Evolutionary conservation across 805 yeast species (phyloP).

Genomic region (Nakazawaea ernobii): DNA sequence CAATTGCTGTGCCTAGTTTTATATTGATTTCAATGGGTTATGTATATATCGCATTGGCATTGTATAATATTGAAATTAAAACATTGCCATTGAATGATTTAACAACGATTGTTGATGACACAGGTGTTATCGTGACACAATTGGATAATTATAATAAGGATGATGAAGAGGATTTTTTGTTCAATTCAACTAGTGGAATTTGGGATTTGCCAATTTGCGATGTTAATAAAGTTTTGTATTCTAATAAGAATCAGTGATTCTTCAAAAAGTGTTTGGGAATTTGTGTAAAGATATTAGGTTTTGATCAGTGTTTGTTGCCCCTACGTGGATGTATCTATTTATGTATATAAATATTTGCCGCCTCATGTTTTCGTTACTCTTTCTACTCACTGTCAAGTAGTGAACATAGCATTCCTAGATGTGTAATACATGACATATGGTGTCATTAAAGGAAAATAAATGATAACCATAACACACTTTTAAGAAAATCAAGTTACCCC

Average conservation of each 20-base stretch:
- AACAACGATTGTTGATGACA: constrained; percentile 65
- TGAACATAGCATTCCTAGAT: too few relatives aligned
- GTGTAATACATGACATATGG: too few relatives aligned
- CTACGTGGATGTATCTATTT: too few relatives aligned
- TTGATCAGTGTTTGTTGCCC: too few relatives aligned
- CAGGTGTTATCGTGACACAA: constrained; percentile 29
- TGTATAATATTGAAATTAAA: constrained; percentile 72
- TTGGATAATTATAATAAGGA: constrained; percentile 11
- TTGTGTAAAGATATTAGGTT: not conserved
- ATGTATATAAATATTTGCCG: not conserved
- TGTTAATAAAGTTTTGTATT: constrained; percentile 62
- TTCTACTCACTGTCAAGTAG: too few relatives aligned
- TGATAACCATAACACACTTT: too few relatives aligned
- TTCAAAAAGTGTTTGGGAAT: not conserved
- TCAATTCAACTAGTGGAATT: constrained; percentile 72
- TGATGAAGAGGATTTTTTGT: constrained; percentile 34
- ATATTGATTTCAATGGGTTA: constrained; percentile 67
- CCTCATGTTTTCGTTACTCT: too few relatives aligned
- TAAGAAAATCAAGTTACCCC: too few relatives aligned
- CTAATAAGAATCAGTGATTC: not conserved
- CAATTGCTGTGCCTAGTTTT: constrained; percentile 68
- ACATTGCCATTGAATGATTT: constrained; percentile 55
- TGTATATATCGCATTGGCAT: constrained; percentile 61
- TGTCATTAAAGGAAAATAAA: too few relatives aligned
- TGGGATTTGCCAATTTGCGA: constrained; percentile 75